Base-by-base conservation (phyloP, 805 yeast species). In the Lachancea cidri region DNA sequence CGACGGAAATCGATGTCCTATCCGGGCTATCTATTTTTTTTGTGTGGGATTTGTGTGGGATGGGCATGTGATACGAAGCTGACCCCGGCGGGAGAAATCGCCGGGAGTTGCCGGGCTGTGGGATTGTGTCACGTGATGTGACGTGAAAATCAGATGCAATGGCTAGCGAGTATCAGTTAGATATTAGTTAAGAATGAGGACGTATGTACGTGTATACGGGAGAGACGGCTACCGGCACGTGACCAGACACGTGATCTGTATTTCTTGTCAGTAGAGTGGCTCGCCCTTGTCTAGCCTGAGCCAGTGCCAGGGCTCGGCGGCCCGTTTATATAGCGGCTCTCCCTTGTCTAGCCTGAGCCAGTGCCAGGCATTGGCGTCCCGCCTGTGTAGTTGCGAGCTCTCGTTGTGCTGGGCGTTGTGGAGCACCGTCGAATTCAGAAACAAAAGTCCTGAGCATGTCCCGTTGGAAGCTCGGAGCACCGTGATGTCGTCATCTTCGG, bases 341-440 rank as follows among this genome's bases (percentile, higher is more conserved):
- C 27, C 27, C 9, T 41, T 38, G 24, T 33, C 39, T 5, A 59
- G 41, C 3, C 45, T 34, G 24, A 59, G 43, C 62, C 64, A 58
- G 30, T 54, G 55, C 59, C 62, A 57, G 9, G 57, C 53, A 3
- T 48, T 11, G 27, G 27, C 27, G 27, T 22, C 42, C 27, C 27
- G 52, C 55, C 1, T 36, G 36, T 15, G 43, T 38, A n/a, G 51
- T 50, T 31, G 58, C 58, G 4, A 7, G 7, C 11, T 11, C 9
- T 22, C 9, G 27, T 22, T 11, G 27, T 22, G 27, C 11, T 22
- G 9, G 9, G 64, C 63, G 34, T 42, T 46, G 8, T 47, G 48
- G 14, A 49, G 48, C 34, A 62, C 52, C 5, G 65, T 62, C 8
- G 64, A 47, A 47, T 62, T 62, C 20, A 60, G 51, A 35, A 62